Conservation (phyloP, 371 early-diverging fungal genomes). For the Circinella umbellata region DNA sequence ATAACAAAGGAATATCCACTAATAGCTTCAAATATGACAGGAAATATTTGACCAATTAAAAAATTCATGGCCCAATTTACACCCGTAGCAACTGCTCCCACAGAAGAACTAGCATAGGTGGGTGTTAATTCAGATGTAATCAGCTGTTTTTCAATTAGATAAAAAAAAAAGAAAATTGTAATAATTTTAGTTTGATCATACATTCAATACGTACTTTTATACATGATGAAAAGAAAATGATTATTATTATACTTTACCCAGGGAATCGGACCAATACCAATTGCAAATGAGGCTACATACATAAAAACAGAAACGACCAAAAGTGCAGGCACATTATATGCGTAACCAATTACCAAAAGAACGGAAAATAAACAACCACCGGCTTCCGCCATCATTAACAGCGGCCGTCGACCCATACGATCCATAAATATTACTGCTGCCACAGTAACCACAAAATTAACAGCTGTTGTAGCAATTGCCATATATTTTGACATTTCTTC, state of each 20-base stretch:
- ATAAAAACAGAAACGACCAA: constrained; percentile 71
- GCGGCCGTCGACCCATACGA: constrained; percentile 67
- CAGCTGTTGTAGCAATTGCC: constrained; percentile 61
- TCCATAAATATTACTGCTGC: constrained; percentile 69
- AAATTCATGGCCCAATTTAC: constrained; percentile 68
- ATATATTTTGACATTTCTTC: constrained; percentile 57
- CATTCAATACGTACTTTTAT: background rate
- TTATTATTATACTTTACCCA: constrained; percentile 45
- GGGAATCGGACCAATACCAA: constrained; percentile 85
- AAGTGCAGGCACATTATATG: constrained; percentile 46
- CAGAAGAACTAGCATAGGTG: constrained; percentile 60
- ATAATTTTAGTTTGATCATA: background rate
- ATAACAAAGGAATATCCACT: constrained; percentile 72
- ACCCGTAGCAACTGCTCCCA: constrained; percentile 56
- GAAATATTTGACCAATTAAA: constrained; percentile 63
- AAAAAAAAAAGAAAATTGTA: background rate
- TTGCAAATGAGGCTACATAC: constrained; percentile 80
- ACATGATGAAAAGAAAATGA: no score
- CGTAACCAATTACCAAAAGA: constrained; percentile 63
- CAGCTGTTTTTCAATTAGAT: constrained; percentile 23
- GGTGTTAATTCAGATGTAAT: constrained; percentile 75
- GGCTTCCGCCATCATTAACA: constrained; percentile 66
- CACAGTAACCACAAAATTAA: constrained; percentile 65
- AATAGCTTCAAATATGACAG: constrained; percentile 62
- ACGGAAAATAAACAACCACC: constrained; percentile 65